Percentiles rank a stretch among this genome's conserved stretches.
Evolutionary conservation across 495 filamentous ascomycete genomes (phyloP).

Genomic region (Tuber indicum): DNA sequence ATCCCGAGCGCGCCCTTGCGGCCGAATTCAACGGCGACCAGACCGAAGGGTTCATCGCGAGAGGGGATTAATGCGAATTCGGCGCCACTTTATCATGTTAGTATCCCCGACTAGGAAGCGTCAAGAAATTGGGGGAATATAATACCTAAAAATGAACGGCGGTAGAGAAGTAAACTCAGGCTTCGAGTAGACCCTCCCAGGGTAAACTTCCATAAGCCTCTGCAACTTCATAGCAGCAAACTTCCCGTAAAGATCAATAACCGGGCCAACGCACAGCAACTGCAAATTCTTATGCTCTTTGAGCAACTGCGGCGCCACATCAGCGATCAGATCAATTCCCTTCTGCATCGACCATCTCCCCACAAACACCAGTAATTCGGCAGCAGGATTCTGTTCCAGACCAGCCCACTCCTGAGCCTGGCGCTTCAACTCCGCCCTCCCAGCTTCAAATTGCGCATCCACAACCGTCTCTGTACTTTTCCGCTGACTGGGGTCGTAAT

Average conservation of each 20-base stretch:
- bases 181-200: constrained; percentile 68
- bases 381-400: constrained; percentile 57
- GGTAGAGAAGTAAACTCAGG: constrained; percentile 71
- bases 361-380: constrained; percentile 71
- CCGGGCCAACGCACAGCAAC: constrained; percentile 63
- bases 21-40: constrained; percentile 77
- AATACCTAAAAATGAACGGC: constrained; percentile 56
- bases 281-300: constrained; percentile 61
- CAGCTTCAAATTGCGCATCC: constrained; percentile 54
- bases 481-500: constrained; percentile 50
- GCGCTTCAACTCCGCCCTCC: constrained; percentile 53
- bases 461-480: constrained; percentile 51
- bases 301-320: constrained; percentile 66
- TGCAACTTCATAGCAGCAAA: constrained; percentile 70
- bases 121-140: background rate
- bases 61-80: constrained; percentile 76
- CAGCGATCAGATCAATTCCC: constrained; percentile 70
- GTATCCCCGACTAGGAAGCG: background rate
- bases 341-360: constrained; percentile 76
- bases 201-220: constrained; percentile 65
- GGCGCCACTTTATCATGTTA: constrained; percentile 51
- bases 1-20: constrained; percentile 71
- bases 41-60: constrained; percentile 71
- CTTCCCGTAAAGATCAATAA: constrained; percentile 72
- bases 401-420: constrained; percentile 76